Percentiles rank a stretch among this genome's conserved stretches.
phyloP scores from a whole-genome alignment of 495 filamentous ascomycete species.

The Trichoderma virens region DNA sequence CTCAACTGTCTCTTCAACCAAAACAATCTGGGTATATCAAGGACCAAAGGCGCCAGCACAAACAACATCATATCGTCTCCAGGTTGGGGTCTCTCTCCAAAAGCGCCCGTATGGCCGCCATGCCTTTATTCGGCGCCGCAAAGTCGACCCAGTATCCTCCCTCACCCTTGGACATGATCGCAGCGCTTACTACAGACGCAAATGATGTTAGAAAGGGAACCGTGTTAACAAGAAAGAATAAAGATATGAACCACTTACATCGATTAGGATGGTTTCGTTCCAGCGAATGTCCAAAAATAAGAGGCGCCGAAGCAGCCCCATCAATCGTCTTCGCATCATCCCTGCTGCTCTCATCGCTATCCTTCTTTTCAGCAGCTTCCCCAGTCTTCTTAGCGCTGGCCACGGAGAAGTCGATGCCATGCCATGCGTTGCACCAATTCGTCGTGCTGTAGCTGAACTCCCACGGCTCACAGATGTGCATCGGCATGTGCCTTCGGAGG shows the following conservation, averaged over 20 bases:
- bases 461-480: constrained; percentile 11
- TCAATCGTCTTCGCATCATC: neutral
- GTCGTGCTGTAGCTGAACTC: constrained; percentile 6
- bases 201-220: neutral
- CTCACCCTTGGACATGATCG: constrained; percentile 8
- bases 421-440: constrained; percentile 10
- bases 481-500: neutral
- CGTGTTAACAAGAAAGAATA: neutral
- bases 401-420: neutral
- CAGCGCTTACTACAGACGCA: neutral
- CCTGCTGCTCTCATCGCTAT: neutral
- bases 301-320: neutral
- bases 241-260: neutral
- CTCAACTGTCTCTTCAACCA: too few species aligned
- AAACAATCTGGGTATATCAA: neutral
- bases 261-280: neutral
- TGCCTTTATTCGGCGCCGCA: neutral
- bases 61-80: neutral
- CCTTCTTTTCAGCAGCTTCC: neutral
- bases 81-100: neutral
- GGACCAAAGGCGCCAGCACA: neutral
- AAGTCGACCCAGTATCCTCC: constrained; percentile 9
- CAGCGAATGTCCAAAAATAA: neutral
- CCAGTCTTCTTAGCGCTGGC: neutral
- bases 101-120: neutral